Evolutionary conservation across 2,329 filamentous ascomycete species (phyloP).

Genomic region (Pseudogymnoascus sp.): DNA sequence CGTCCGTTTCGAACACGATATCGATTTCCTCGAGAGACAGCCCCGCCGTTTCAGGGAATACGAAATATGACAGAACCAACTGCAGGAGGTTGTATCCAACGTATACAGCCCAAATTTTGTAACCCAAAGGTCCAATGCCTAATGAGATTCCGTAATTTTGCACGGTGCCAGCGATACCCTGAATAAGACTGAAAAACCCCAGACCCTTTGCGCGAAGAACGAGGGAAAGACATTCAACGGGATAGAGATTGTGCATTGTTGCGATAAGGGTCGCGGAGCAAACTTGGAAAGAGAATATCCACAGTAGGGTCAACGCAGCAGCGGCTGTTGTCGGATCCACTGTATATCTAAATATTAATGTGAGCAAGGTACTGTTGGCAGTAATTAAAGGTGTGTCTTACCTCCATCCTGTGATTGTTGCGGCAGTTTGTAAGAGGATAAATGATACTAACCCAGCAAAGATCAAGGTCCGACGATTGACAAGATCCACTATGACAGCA

Average conservation of each 20-base stretch:
- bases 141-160: conserved; percentile 39
- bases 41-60: conserved; percentile 44
- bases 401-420: conserved; percentile 39
- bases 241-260: conserved; percentile 40
- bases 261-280: conserved; percentile 37
- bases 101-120: conserved; percentile 44
- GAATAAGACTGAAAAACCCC: conserved; percentile 37
- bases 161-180: conserved; percentile 35
- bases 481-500: conserved; percentile 34
- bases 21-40: conserved; percentile 48
- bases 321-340: conserved; percentile 26
- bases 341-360: conserved; percentile 25
- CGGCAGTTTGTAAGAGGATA: conserved; percentile 35
- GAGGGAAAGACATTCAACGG: conserved; percentile 36
- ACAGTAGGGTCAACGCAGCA: conserved; percentile 35
- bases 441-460: conserved; percentile 35
- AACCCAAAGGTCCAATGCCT: conserved; percentile 37
- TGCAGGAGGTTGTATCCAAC: conserved; percentile 41
- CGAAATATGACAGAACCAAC: conserved; percentile 38
- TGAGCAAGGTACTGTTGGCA: not conserved
- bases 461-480: conserved; percentile 36
- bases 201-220: conserved; percentile 37
- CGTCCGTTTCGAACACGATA: conserved; percentile 44
- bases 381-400: not conserved
- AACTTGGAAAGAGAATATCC: conserved; percentile 41